Evolutionary conservation across 2,329 filamentous ascomycete species (phyloP).

Genomic region (Orbilia brochopaga): DNA sequence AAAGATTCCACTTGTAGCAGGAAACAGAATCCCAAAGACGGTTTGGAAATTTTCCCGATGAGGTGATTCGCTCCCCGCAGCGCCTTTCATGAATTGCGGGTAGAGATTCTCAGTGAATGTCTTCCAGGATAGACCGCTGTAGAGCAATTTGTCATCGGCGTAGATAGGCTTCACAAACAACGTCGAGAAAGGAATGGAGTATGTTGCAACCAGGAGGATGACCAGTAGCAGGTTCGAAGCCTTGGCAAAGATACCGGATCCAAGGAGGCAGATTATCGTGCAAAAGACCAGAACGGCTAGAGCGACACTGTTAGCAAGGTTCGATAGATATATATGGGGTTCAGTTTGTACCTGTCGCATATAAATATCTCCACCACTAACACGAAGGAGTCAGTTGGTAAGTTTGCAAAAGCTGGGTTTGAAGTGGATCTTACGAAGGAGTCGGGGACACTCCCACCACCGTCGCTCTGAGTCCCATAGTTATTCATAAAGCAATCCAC

Average conservation of each 20-base stretch:
- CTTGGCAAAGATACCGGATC: slow-evolving; percentile 78
- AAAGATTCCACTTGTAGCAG: slow-evolving; percentile 69
- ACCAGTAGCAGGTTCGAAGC: slow-evolving; percentile 78
- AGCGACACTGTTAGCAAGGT: background rate
- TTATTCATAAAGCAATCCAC: slow-evolving; percentile 82
- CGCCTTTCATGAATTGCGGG: slow-evolving; percentile 69
- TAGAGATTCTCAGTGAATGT: slow-evolving; percentile 77
- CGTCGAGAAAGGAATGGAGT: slow-evolving; percentile 83
- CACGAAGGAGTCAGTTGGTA: slow-evolving; percentile 57
- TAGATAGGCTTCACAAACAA: slow-evolving; percentile 71
- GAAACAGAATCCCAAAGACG: slow-evolving; percentile 85
- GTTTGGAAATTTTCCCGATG: slow-evolving; percentile 75
- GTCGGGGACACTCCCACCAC: slow-evolving; percentile 69
- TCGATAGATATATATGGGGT: background rate
- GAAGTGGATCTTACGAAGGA: slow-evolving; percentile 52
- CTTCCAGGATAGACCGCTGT: slow-evolving; percentile 74
- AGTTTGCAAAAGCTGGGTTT: slow-evolving; percentile 5
- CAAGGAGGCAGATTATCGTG: slow-evolving; percentile 76
- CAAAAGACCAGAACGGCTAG: slow-evolving; percentile 70
- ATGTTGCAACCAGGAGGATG: slow-evolving; percentile 73
- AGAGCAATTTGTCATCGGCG: slow-evolving; percentile 69
- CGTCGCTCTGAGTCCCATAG: slow-evolving; percentile 67
- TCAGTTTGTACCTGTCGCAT: slow-evolving; percentile 65
- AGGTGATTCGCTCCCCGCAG: slow-evolving; percentile 67
- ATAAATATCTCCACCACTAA: slow-evolving; percentile 78